phyloP scores from a whole-genome alignment of 1,139 yeast genomes.

The Suhomyces yuchorum region DNA sequence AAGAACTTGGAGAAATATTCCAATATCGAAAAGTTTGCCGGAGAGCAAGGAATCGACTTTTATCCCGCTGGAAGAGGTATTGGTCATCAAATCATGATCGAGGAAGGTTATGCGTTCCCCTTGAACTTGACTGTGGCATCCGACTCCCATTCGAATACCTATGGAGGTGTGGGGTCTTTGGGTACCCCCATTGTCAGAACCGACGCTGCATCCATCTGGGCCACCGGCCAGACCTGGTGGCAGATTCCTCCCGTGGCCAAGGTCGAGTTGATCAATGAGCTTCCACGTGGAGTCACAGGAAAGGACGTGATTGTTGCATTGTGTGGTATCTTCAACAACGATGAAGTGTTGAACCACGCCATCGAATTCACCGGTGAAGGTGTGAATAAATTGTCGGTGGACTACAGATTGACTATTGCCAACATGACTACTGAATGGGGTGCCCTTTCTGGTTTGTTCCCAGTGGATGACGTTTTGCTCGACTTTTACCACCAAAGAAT shows the following conservation, averaged over 20 bases:
- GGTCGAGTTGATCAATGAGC: slow-evolving; percentile 79
- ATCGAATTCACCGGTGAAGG: slow-evolving; percentile 95
- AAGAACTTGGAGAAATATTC: slow-evolving; percentile 83
- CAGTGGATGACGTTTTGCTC: slow-evolving; percentile 78
- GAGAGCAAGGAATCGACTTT: slow-evolving; percentile 90
- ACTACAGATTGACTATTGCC: slow-evolving; percentile 92
- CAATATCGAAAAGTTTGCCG: slow-evolving; percentile 87
- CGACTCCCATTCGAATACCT: slow-evolving; percentile 96
- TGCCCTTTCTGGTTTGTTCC: slow-evolving; percentile 94
- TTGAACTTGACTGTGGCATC: slow-evolving; percentile 92
- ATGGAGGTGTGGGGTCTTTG: slow-evolving; percentile 93
- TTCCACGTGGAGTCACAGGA: slow-evolving; percentile 89
- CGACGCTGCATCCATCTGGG: slow-evolving; percentile 99
- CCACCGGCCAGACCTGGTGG: slow-evolving; percentile 99
- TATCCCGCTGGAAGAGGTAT: slow-evolving; percentile 99
- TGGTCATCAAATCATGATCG: slow-evolving; percentile 98
- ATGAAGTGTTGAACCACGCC: slow-evolving; percentile 95
- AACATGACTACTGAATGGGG: slow-evolving; percentile 99
- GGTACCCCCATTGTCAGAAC: slow-evolving; percentile 99
- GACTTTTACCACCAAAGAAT: slow-evolving; percentile 77
- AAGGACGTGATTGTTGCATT: slow-evolving; percentile 95
- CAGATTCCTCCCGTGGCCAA: slow-evolving; percentile 98
- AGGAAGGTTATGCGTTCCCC: slow-evolving; percentile 98
- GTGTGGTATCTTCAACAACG: slow-evolving; percentile 93
- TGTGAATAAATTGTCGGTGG: slow-evolving; percentile 70